A percentile compares a stretch with the other conserved stretches of the same genome.
Conservation (phyloP, 225 moss, liverwort and hornwort species). For the Sphagnum tenellum region DNA sequence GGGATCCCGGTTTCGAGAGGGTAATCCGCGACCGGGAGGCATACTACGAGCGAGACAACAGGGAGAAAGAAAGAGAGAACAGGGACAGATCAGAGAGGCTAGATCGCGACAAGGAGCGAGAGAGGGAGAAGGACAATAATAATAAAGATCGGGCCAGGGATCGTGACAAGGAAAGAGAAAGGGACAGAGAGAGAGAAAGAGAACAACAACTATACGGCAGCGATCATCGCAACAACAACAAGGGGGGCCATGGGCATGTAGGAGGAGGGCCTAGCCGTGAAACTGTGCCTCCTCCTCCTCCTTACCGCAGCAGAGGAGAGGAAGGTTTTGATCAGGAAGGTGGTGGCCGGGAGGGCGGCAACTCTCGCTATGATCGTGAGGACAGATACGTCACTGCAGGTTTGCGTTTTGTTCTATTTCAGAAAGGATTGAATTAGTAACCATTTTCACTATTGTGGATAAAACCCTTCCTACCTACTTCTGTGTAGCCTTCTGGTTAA, state of each 20-base stretch:
- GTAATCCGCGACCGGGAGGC: slow-evolving; percentile 61
- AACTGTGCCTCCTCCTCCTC: slow-evolving; percentile 53
- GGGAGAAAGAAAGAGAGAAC: slow-evolving; percentile 38
- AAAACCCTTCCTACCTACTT: no score
- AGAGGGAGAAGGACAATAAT: slow-evolving; percentile 72
- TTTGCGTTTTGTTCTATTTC: slow-evolving; percentile 79
- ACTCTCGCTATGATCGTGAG: slow-evolving; percentile 81
- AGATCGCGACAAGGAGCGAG: slow-evolving; percentile 17
- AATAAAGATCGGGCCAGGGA: slow-evolving; percentile 62
- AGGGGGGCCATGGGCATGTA: slow-evolving; percentile 41
- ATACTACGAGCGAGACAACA: slow-evolving; percentile 65
- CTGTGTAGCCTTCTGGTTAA: no score
- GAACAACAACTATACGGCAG: slow-evolving; percentile 26
- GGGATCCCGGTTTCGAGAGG: slow-evolving; percentile 46
- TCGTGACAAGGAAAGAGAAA: slow-evolving; percentile 62
- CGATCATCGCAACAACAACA: slow-evolving; percentile 48
- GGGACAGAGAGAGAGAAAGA: slow-evolving; percentile 64
- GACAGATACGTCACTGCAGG: slow-evolving; percentile 99
- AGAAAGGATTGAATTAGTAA: slow-evolving; percentile 27
- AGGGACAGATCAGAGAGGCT: no score
- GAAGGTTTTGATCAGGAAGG: slow-evolving; percentile 57
- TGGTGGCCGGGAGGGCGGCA: slow-evolving; percentile 53
- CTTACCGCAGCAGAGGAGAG: slow-evolving; percentile 14
- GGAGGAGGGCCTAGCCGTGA: slow-evolving; percentile 77
- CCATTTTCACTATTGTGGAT: not conserved